Percentiles rank a stretch among this genome's conserved stretches.
Evolutionary conservation across 1,139 yeast genomes (phyloP).

Genomic region (Suhomyces wounanorum): DNA sequence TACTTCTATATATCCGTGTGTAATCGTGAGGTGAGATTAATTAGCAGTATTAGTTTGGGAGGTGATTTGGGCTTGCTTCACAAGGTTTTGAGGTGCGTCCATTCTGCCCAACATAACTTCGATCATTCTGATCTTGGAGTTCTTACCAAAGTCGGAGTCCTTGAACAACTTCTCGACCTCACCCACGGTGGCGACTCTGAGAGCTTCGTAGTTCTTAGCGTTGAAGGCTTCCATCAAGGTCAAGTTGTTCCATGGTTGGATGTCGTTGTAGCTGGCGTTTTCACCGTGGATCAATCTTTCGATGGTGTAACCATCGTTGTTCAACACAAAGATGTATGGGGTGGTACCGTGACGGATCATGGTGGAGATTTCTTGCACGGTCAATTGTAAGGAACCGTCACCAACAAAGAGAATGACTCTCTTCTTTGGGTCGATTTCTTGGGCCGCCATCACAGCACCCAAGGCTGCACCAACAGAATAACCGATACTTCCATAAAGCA

Average conservation of each 20-base stretch:
- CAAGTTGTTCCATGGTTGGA: slow-evolving; percentile 81
- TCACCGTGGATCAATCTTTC: slow-evolving; percentile 87
- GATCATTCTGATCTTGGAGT: slow-evolving; percentile 70
- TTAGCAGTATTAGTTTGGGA: slow-evolving; percentile 59
- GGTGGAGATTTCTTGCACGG: slow-evolving; percentile 85
- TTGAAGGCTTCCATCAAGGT: slow-evolving; percentile 69
- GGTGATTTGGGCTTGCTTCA: slow-evolving; percentile 53
- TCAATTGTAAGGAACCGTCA: slow-evolving; percentile 87
- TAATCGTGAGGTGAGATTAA: background rate
- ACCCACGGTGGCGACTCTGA: slow-evolving; percentile 61
- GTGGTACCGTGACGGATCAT: slow-evolving; percentile 73
- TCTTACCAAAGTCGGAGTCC: slow-evolving; percentile 55
- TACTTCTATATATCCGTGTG: background rate
- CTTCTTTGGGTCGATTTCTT: slow-evolving; percentile 65
- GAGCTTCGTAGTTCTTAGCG: slow-evolving; percentile 59
- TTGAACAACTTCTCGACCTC: slow-evolving; percentile 63
- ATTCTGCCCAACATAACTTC: slow-evolving; percentile 78
- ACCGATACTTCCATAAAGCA: slow-evolving; percentile 37
- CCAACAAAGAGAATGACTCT: slow-evolving; percentile 84
- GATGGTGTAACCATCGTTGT: slow-evolving; percentile 90
- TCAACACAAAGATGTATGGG: slow-evolving; percentile 69
- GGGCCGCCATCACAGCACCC: slow-evolving; percentile 42
- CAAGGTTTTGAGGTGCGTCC: slow-evolving; percentile 79
- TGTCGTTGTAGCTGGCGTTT: slow-evolving; percentile 72
- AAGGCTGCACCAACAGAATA: slow-evolving; percentile 35